A percentile compares a stretch with the other conserved stretches of the same genome.
These are phyloP conservation scores for Solanum chiquidenum DNA, from an alignment of 257 asterid species.

Conservation along the genomic window DNA sequence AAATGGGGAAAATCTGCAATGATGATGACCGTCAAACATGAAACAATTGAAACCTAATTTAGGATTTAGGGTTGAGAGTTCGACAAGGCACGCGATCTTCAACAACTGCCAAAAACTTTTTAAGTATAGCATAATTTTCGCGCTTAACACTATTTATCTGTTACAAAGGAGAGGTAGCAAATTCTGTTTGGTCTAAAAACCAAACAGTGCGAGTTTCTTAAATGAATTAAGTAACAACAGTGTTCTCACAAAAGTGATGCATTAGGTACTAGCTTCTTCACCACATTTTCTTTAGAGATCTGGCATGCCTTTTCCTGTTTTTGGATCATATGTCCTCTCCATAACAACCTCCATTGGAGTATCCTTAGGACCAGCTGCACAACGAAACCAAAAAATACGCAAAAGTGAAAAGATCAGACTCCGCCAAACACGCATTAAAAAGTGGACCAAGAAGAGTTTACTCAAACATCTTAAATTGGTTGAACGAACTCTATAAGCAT, in stretches of 20 bases:
- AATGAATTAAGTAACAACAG: background rate
- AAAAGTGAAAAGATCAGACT: background rate
- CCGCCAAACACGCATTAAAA: background rate
- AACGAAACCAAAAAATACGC: background rate
- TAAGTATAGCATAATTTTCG: background rate
- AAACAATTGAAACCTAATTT: background rate
- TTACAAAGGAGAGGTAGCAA: background rate
- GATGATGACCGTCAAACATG: background rate
- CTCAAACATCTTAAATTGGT: background rate
- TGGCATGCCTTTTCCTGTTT: conserved; percentile 89
- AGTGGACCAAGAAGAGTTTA: background rate
- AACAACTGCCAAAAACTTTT: background rate
- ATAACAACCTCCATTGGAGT: conserved; percentile 65
- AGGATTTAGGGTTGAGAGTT: background rate
- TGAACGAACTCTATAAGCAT: background rate
- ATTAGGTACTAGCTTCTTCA: background rate
- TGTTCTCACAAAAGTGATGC: background rate
- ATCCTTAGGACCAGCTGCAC: conserved; percentile 87
- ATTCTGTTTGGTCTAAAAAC: background rate
- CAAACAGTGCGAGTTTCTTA: background rate
- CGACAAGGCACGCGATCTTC: background rate
- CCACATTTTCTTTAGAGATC: conserved; percentile 34
- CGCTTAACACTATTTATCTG: background rate
- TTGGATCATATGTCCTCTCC: conserved; percentile 76
- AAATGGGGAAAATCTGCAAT: background rate